These are phyloP conservation scores for Sporisorium scitamineum DNA, from an alignment of 1,284 basidiomycete genomes.

Conservation along the genomic window DNA sequence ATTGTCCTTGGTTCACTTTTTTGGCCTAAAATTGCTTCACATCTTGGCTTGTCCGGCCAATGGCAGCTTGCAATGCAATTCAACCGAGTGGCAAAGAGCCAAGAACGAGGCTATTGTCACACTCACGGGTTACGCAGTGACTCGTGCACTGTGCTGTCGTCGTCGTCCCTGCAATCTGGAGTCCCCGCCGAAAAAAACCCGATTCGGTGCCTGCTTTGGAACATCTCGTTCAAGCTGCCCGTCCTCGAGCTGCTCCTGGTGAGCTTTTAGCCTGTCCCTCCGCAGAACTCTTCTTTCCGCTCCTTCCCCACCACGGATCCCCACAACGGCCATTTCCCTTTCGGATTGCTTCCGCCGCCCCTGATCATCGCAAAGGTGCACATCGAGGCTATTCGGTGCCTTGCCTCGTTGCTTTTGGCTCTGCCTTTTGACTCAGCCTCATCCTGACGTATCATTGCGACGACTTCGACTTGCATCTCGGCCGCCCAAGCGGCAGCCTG, in stretches of 20 bases:
- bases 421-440: slow-evolving; percentile 1
- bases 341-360: slow-evolving; percentile 1
- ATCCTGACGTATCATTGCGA: not conserved
- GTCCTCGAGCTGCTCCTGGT: not conserved
- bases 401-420: not conserved
- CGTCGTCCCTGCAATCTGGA: not conserved
- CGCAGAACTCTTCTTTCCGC: not conserved
- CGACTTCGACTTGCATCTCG: not conserved
- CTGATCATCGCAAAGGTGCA: not conserved
- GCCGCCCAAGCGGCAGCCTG: not conserved
- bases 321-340: slow-evolving; percentile 3
- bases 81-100: not conserved
- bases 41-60: not conserved
- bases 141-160: not conserved
- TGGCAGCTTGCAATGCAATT: not conserved
- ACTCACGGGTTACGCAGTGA: not conserved
- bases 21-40: not conserved
- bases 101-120: not conserved
- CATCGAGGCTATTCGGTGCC: not conserved
- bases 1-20: not conserved
- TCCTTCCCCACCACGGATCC: slow-evolving; percentile 4
- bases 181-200: slow-evolving; percentile 1
- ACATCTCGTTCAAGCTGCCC: not conserved
- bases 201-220: not conserved
- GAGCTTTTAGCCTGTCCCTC: not conserved